These are phyloP conservation scores for Agrostemma githago DNA, from an alignment of 148 eudicot genomes.

Conservation along the genomic window DNA sequence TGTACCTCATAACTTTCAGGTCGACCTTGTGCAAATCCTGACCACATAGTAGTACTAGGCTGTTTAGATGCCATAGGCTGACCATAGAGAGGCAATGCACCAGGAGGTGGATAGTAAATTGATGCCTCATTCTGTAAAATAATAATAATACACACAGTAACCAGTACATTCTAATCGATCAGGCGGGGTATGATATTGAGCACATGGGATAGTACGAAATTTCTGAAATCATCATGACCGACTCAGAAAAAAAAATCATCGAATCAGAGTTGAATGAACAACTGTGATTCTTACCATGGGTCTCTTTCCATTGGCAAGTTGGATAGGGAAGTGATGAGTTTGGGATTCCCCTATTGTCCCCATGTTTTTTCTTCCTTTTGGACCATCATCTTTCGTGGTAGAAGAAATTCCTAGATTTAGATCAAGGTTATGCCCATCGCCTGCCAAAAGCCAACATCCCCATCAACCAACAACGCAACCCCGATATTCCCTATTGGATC, in stretches of 20 bases:
- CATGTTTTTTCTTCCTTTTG: conserved; percentile 17
- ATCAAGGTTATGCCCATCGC: conserved; percentile 38
- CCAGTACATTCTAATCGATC: conserved; percentile 4
- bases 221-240: neutral
- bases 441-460: conserved; percentile 21
- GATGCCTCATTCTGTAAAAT: conserved; percentile 31
- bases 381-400: conserved; percentile 19
- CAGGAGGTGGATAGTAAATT: conserved; percentile 19
- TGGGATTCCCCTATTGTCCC: conserved; percentile 21
- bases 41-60: conserved; percentile 34
- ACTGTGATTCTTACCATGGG: conserved; percentile 22
- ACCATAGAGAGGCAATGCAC: conserved; percentile 34
- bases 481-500: neutral
- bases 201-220: neutral
- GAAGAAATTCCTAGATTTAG: conserved; percentile 44
- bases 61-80: conserved; percentile 38
- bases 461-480: conserved; percentile 14
- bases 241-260: neutral
- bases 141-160: neutral
- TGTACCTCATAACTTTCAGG: conserved; percentile 46
- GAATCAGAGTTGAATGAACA: neutral
- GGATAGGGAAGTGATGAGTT: conserved; percentile 19
- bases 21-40: conserved; percentile 49
- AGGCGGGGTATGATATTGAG: neutral
- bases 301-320: conserved; percentile 32